Percentiles rank a stretch among this genome's conserved stretches.
phyloP scores from a whole-genome alignment of 2,329 filamentous ascomycete genomes.

The Elsinoe arachidis region DNA sequence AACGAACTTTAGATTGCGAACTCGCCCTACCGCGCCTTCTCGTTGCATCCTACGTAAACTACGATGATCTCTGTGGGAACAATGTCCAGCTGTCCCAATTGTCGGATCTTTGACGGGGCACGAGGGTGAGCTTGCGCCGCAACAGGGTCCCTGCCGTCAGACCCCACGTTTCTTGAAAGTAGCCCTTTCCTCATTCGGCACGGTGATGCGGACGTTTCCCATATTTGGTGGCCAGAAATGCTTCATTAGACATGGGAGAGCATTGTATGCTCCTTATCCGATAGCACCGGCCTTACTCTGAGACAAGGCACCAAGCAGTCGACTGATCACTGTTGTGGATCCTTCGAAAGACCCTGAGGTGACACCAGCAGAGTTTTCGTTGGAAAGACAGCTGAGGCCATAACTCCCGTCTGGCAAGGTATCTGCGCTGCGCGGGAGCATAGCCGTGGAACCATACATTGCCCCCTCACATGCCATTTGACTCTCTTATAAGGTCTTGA shows the following conservation, averaged over 20 bases:
- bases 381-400: neutral
- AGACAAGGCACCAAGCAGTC: neutral
- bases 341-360: neutral
- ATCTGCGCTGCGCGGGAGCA: neutral
- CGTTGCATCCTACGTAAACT: neutral
- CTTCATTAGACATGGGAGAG: conserved; percentile 7
- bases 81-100: neutral
- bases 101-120: neutral
- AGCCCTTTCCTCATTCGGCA: neutral
- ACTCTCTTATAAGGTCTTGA: neutral
- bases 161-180: conserved; percentile 3
- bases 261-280: neutral
- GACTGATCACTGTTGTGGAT: neutral
- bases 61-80: neutral
- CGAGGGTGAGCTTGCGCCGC: neutral
- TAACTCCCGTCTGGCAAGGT: neutral
- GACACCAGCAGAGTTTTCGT: neutral
- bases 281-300: neutral
- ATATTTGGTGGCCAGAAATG: neutral
- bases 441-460: neutral
- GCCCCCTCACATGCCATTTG: neutral
- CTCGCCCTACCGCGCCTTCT: neutral
- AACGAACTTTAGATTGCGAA: neutral
- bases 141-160: neutral
- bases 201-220: neutral